phyloP scores from a whole-genome alignment of 73 alveolate species.

The Durusdinium trenchii region DNA sequence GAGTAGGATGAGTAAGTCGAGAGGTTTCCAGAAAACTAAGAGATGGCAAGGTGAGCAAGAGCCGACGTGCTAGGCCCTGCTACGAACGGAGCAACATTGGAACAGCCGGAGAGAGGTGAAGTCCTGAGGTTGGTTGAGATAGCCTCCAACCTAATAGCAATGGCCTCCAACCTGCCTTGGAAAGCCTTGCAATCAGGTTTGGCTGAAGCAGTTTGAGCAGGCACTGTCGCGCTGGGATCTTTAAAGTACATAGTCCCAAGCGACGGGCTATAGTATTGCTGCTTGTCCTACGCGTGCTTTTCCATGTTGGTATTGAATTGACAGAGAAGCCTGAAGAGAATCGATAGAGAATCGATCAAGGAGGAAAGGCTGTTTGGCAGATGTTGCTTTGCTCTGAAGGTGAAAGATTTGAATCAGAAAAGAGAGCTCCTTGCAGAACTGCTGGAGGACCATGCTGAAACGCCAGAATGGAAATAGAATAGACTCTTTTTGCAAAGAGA shows the following conservation, averaged over 20 bases:
- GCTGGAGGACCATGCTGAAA: constrained; percentile 49
- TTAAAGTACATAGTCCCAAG: neutral
- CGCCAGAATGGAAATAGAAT: too few relatives aligned
- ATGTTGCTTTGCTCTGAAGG: constrained; percentile 15
- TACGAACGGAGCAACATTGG: constrained; percentile 93
- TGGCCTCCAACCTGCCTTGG: neutral
- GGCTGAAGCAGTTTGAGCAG: constrained; percentile 95
- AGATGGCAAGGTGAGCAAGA: neutral
- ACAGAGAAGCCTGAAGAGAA: too few relatives aligned
- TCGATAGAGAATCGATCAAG: too few relatives aligned
- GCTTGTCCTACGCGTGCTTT: neutral
- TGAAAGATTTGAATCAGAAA: constrained; percentile 71
- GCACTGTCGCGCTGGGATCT: neutral
- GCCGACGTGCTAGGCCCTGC: constrained; percentile 13
- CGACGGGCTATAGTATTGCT: neutral
- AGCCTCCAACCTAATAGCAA: neutral
- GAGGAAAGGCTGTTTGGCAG: neutral
- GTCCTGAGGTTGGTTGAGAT: neutral
- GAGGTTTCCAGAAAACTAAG: neutral
- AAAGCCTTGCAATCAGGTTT: neutral
- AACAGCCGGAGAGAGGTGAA: constrained; percentile 62
- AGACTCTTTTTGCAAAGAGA: too few relatives aligned
- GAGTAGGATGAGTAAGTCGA: neutral
- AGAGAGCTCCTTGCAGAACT: constrained; percentile 48
- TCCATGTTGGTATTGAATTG: too few relatives aligned